These are phyloP conservation scores for Ophiosphaerella herpotricha DNA, from an alignment of 2,329 filamentous ascomycete genomes.

Conservation along the genomic window DNA sequence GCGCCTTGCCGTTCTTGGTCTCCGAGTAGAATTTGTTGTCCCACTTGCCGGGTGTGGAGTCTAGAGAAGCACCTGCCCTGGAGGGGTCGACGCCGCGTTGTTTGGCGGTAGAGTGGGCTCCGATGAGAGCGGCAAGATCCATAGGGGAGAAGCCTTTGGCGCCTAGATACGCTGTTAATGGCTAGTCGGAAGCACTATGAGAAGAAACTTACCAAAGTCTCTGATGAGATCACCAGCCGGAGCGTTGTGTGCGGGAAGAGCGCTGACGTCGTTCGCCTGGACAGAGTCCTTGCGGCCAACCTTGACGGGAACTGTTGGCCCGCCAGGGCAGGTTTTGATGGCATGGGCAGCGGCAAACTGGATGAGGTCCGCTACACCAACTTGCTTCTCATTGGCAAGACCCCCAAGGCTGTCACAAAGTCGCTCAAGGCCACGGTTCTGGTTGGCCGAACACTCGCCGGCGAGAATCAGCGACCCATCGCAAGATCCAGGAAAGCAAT, in stretches of 20 bases:
- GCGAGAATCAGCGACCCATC: conserved; percentile 45
- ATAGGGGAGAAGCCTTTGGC: conserved; percentile 41
- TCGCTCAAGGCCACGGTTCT: conserved; percentile 52
- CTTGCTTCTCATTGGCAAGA: conserved; percentile 48
- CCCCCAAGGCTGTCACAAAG: conserved; percentile 48
- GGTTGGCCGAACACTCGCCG: conserved; percentile 39
- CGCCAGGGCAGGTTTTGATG: conserved; percentile 44
- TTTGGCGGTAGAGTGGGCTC: conserved; percentile 43
- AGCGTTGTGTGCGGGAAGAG: conserved; percentile 28
- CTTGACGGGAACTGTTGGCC: conserved; percentile 39
- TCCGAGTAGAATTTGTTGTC: conserved; percentile 45
- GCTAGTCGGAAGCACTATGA: neutral
- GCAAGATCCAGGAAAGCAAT: conserved; percentile 44
- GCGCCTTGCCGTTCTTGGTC: conserved; percentile 33
- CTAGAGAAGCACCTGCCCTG: conserved; percentile 30
- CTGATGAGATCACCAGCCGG: conserved; percentile 25
- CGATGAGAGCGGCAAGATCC: conserved; percentile 47
- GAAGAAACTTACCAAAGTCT: conserved; percentile 31
- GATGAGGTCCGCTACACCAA: conserved; percentile 42
- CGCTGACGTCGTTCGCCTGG: conserved; percentile 21
- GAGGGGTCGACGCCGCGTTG: conserved; percentile 35
- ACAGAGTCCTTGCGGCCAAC: conserved; percentile 40
- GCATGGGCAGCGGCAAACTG: conserved; percentile 46
- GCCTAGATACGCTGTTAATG: conserved; percentile 8
- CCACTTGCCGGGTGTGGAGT: conserved; percentile 45